These are phyloP conservation scores for Fusarium sp. DNA, from an alignment of 2,329 filamentous ascomycete genomes.

Conservation along the genomic window DNA sequence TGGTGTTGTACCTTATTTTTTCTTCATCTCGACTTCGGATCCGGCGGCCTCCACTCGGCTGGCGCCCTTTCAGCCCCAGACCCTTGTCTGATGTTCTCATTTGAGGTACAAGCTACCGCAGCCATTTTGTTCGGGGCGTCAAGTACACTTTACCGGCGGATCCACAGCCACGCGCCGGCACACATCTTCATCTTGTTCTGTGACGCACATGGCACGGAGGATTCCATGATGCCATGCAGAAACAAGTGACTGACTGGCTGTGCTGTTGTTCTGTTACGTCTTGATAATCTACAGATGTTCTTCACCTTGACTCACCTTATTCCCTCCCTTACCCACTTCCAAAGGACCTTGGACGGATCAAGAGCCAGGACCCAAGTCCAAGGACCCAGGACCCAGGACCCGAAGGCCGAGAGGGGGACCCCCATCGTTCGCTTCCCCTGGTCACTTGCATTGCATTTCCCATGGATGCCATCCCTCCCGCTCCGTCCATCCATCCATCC, in stretches of 20 bases:
- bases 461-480: background rate
- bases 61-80: background rate
- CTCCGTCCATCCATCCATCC: background rate
- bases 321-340: background rate
- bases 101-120: background rate
- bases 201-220: slow-evolving; percentile 21
- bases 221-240: slow-evolving; percentile 14
- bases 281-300: background rate
- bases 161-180: slow-evolving; percentile 27
- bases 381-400: background rate
- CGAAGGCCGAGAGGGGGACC: background rate
- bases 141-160: background rate
- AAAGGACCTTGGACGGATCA: background rate
- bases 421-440: slow-evolving; percentile 7
- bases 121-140: background rate
- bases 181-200: slow-evolving; percentile 21
- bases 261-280: background rate
- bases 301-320: background rate
- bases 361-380: background rate
- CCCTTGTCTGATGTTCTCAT: background rate
- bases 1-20: slow-evolving; percentile 4
- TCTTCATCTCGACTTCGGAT: slow-evolving; percentile 17
- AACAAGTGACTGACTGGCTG: background rate
- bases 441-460: slow-evolving; percentile 10
- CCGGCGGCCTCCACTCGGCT: slow-evolving; percentile 11